Conservation (phyloP, 108 stramenopile genomes). For the Cylindrotheca closterium region DNA sequence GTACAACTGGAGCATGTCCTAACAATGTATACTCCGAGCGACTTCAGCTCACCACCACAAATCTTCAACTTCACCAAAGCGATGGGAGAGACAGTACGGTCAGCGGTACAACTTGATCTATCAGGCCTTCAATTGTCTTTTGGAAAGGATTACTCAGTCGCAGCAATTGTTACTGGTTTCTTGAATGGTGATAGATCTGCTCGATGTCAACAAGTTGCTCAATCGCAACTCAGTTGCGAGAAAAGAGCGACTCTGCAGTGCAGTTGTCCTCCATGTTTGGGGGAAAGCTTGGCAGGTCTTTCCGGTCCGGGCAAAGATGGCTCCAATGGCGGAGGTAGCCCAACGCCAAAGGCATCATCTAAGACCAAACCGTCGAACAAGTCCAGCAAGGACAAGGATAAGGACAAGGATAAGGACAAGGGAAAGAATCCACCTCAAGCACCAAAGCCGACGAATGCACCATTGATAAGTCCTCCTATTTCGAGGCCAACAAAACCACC, state of each 20-base stretch:
- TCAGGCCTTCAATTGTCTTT: not conserved
- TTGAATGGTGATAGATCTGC: not conserved
- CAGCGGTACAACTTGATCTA: not conserved
- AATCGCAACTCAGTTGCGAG: not conserved
- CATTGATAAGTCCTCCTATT: no score
- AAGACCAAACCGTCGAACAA: no score
- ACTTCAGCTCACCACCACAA: not conserved
- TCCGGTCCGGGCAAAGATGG: no score
- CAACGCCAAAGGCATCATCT: no score
- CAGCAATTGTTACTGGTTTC: not conserved
- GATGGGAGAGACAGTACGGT: not conserved
- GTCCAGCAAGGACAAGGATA: no score
- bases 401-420: no score
- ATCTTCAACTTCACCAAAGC: not conserved
- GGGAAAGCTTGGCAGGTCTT: no score
- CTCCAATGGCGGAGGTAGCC: no score
- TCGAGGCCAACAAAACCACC: no score
- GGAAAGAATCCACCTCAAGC: no score
- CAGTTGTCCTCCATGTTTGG: not conserved
- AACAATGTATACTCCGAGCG: not conserved
- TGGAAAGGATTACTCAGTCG: not conserved
- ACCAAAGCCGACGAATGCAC: no score
- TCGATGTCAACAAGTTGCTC: not conserved
- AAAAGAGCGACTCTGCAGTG: not conserved
- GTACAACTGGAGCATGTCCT: not conserved